A percentile compares a stretch with the other conserved stretches of the same genome.
Evolutionary conservation across 1,284 basidiomycete species (phyloP).

Genomic region (Cryptococcus sp.): DNA sequence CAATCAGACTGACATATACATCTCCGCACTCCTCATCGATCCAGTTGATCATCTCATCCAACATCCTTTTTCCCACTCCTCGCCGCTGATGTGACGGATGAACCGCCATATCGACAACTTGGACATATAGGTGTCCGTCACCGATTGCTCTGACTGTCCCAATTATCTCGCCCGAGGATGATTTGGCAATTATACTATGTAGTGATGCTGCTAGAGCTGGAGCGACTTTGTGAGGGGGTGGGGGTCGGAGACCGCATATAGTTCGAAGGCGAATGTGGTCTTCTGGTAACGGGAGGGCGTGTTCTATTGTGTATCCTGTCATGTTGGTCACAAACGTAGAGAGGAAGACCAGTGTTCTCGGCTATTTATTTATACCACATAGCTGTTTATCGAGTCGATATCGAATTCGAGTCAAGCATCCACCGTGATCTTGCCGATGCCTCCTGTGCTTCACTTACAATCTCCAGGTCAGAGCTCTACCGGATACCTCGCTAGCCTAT

Average conservation of each 20-base stretch:
- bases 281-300: neutral
- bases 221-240: neutral
- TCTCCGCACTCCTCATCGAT: neutral
- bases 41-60: neutral
- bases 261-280: neutral
- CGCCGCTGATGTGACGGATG: neutral
- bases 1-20: neutral
- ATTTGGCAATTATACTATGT: neutral
- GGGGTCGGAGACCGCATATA: neutral
- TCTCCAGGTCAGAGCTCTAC: too few relatives aligned
- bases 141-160: neutral
- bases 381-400: too few relatives aligned
- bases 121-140: neutral
- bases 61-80: neutral
- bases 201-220: neutral
- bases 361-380: too few relatives aligned
- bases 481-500: too few relatives aligned
- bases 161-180: neutral
- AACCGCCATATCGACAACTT: neutral
- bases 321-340: too few relatives aligned
- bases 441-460: too few relatives aligned
- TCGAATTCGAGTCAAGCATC: too few relatives aligned
- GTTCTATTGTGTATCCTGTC: neutral
- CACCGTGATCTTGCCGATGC: too few relatives aligned
- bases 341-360: too few relatives aligned